Percentiles rank a stretch among this genome's conserved stretches.
phyloP scores from a whole-genome alignment of 768 basidiomycete species.

The Russula abietina region DNA sequence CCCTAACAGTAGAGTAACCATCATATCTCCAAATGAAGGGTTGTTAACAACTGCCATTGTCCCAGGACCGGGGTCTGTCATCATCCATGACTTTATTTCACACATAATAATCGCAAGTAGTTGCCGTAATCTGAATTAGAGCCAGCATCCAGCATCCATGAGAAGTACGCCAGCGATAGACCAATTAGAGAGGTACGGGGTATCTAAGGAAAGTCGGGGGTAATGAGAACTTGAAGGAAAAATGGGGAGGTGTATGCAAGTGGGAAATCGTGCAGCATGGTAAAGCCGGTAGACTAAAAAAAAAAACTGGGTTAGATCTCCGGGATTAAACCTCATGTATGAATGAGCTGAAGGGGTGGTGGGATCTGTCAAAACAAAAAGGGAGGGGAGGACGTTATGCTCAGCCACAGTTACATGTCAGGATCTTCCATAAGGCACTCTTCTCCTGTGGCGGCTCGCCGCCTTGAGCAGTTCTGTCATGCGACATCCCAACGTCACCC shows the following conservation, averaged over 20 bases:
- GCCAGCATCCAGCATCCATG: slow-evolving; percentile 19
- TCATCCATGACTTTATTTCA: background rate
- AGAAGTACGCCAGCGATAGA: slow-evolving; percentile 13
- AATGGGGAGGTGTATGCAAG: background rate
- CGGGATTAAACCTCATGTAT: slow-evolving; percentile 17
- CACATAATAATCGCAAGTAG: background rate
- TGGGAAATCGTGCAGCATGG: slow-evolving; percentile 2
- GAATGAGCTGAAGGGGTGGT: background rate
- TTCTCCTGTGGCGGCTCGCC: slow-evolving; percentile 48
- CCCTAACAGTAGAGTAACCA: background rate
- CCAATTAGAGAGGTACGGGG: slow-evolving; percentile 14
- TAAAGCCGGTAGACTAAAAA: background rate
- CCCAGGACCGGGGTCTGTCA: background rate
- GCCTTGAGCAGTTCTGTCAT: slow-evolving; percentile 53
- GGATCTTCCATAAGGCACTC: slow-evolving; percentile 54
- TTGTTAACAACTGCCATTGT: background rate
- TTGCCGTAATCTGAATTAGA: slow-evolving; percentile 13
- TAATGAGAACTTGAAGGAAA: slow-evolving; percentile 4
- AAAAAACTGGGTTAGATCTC: slow-evolving; percentile 13
- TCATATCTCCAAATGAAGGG: background rate
- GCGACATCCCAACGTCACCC: slow-evolving; percentile 61
- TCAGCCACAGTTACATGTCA: slow-evolving; percentile 74
- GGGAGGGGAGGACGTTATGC: background rate
- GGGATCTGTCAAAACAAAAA: background rate
- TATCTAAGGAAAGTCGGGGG: slow-evolving; percentile 19